phyloP scores from a whole-genome alignment of 495 filamentous ascomycete species.

The Penicillium herquei region DNA sequence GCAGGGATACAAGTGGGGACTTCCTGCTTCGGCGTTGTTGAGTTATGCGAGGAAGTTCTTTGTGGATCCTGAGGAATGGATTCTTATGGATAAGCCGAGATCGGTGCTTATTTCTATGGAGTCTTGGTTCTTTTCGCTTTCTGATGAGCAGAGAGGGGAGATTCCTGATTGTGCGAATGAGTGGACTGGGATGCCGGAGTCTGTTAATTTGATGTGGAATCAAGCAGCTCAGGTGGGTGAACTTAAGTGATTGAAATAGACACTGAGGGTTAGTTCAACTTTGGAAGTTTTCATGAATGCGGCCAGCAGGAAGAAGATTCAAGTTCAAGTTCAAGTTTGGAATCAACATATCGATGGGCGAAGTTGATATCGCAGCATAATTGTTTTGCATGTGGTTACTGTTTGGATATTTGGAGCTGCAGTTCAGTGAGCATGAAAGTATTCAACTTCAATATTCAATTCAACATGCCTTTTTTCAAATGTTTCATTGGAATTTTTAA shows the following conservation, averaged over 20 bases:
- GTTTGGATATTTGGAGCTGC: too few relatives aligned
- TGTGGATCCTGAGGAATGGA: neutral
- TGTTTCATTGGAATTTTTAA: too few relatives aligned
- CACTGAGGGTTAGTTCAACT: too few relatives aligned
- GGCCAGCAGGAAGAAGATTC: too few relatives aligned
- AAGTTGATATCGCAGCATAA: too few relatives aligned
- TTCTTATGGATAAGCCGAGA: neutral
- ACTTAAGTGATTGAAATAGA: neutral
- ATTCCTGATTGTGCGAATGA: neutral
- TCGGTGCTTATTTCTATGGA: neutral
- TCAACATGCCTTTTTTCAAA: too few relatives aligned
- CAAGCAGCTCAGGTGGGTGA: neutral
- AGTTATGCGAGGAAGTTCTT: neutral
- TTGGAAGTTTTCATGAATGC: too few relatives aligned
- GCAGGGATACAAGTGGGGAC: neutral
- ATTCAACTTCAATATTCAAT: too few relatives aligned
- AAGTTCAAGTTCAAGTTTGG: too few relatives aligned
- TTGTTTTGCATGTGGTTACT: too few relatives aligned
- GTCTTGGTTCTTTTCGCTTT: constrained; percentile 1
- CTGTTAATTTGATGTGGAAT: neutral
- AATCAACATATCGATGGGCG: too few relatives aligned
- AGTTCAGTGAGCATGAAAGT: too few relatives aligned
- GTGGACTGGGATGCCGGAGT: neutral
- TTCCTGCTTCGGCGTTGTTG: neutral
- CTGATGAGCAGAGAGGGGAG: neutral